Evolutionary conservation across 805 yeast genomes (phyloP).

Genomic region (Myxozyma vanderwaltii): DNA sequence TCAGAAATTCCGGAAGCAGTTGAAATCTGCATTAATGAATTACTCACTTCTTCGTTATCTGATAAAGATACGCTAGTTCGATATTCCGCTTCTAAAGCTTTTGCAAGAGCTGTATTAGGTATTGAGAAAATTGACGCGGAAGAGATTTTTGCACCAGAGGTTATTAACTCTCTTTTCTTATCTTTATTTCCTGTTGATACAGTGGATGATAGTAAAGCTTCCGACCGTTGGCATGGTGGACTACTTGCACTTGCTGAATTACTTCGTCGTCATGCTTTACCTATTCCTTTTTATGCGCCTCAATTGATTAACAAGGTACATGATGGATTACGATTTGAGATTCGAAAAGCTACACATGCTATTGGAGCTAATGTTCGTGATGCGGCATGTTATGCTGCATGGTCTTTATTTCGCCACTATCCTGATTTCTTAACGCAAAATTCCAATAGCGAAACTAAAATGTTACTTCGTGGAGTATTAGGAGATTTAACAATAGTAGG

Average conservation of each 20-base stretch:
- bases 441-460: conserved; percentile 19
- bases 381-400: conserved; percentile 78
- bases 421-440: conserved; percentile 20
- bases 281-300: conserved; percentile 7
- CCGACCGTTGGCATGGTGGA: conserved; percentile 58
- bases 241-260: conserved; percentile 60
- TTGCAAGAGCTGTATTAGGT: conserved; percentile 18
- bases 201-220: conserved; percentile 42
- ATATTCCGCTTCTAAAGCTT: conserved; percentile 65
- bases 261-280: conserved; percentile 37
- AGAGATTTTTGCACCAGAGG: conserved; percentile 11
- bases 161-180: conserved; percentile 14
- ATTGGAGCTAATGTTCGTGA: conserved; percentile 76
- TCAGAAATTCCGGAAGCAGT: conserved; percentile 46
- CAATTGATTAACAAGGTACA: conserved; percentile 25
- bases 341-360: conserved; percentile 52
- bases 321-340: conserved; percentile 56
- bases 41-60: conserved; percentile 48
- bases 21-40: conserved; percentile 54
- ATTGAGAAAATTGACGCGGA: conserved; percentile 6
- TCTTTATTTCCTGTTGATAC: conserved; percentile 7
- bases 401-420: conserved; percentile 65
- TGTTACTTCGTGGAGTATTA: conserved; percentile 35
- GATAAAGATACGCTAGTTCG: conserved; percentile 59
- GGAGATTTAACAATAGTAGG: conserved; percentile 53